Evolutionary conservation across 805 yeast species (phyloP).

Genomic region (Ascoidea rubescens): DNA sequence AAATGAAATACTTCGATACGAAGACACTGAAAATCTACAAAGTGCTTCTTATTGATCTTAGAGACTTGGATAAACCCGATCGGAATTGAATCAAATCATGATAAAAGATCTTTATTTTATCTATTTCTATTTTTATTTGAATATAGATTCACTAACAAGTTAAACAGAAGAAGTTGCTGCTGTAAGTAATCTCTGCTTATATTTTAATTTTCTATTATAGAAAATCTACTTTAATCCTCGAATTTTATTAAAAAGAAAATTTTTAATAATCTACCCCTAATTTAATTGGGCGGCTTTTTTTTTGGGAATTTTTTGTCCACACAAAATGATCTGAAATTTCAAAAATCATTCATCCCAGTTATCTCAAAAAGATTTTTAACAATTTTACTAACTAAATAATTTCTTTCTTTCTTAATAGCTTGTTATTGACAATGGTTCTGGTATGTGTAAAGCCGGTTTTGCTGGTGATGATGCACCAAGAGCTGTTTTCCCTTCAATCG

Average conservation of each 20-base stretch:
- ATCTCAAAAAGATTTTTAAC: neutral
- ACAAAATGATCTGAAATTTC: neutral
- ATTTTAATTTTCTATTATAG: neutral
- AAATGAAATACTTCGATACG: too few relatives aligned
- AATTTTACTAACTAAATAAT: neutral
- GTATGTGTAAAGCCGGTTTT: slow-evolving; percentile 99
- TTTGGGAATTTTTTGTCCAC: neutral
- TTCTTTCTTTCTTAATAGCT: slow-evolving; percentile 3
- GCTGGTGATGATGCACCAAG: slow-evolving; percentile 99
- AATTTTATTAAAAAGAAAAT: neutral
- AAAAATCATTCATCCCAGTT: neutral
- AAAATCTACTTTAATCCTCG: neutral
- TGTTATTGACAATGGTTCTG: slow-evolving; percentile 99
- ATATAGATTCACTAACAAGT: neutral
- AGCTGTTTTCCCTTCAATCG: slow-evolving; percentile 99
- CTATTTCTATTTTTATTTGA: neutral
- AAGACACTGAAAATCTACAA: too few relatives aligned
- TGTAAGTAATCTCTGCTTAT: slow-evolving; percentile 1
- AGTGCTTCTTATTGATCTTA: too few relatives aligned
- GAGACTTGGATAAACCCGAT: too few relatives aligned
- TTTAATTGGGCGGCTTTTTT: too few relatives aligned
- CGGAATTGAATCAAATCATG: too few relatives aligned
- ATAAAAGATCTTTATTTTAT: too few relatives aligned
- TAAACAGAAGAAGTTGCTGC: slow-evolving; percentile 7
- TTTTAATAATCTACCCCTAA: neutral